A percentile compares a stretch with the other conserved stretches of the same genome.
These are phyloP conservation scores for Penicillium sp. DNA, from an alignment of 2,329 filamentous ascomycete genomes.

Conservation along the genomic window DNA sequence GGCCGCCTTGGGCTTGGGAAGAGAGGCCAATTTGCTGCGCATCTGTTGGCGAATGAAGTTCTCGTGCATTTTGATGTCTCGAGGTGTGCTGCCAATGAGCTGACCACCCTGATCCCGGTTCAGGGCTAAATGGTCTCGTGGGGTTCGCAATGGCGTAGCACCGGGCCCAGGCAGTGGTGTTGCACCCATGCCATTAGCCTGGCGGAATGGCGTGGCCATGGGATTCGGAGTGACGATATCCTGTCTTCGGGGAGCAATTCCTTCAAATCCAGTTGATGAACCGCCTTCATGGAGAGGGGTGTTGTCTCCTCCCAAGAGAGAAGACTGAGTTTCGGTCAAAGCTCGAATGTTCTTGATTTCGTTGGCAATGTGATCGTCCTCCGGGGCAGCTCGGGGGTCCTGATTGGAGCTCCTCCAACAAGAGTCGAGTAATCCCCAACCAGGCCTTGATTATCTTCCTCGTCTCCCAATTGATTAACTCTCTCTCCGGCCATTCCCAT, in stretches of 20 bases:
- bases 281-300: slow-evolving; percentile 78
- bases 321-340: slow-evolving; percentile 89
- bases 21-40: slow-evolving; percentile 60
- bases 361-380: slow-evolving; percentile 94
- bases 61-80: slow-evolving; percentile 69
- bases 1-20: slow-evolving; percentile 88
- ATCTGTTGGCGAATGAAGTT: slow-evolving; percentile 65
- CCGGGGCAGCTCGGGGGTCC: slow-evolving; percentile 87
- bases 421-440: slow-evolving; percentile 82
- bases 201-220: slow-evolving; percentile 80
- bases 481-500: slow-evolving; percentile 93
- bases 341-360: slow-evolving; percentile 92
- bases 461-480: slow-evolving; percentile 69
- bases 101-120: slow-evolving; percentile 66
- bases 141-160: slow-evolving; percentile 81
- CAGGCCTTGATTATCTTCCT: slow-evolving; percentile 77
- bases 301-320: slow-evolving; percentile 88
- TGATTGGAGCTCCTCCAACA: slow-evolving; percentile 77
- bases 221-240: slow-evolving; percentile 90
- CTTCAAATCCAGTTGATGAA: slow-evolving; percentile 82
- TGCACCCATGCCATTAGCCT: slow-evolving; percentile 61
- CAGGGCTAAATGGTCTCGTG: slow-evolving; percentile 79
- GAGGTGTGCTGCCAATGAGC: slow-evolving; percentile 68
- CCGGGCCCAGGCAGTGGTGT: slow-evolving; percentile 58
- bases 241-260: slow-evolving; percentile 74